Evolutionary conservation across 176 grass and related monocot species (phyloP), one percentile per base, ranked within the genome.

Genomic region (Avena insularis): DNA sequence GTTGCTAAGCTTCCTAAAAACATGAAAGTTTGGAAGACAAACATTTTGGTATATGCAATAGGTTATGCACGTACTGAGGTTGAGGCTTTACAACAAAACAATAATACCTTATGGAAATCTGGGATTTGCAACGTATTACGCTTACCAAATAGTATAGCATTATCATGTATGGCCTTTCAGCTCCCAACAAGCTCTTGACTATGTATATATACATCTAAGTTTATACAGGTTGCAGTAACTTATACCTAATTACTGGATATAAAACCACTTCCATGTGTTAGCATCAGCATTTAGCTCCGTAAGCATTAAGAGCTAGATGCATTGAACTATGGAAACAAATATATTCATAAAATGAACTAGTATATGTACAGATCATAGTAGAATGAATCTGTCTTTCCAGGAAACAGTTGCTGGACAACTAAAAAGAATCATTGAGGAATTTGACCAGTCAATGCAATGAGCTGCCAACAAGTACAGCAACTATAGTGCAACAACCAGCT

Each of bases 361-460:
- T 83, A 59, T 78, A 75, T 20, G 4, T 16, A 75, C n/a, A 67
- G 77, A 80, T 80, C 9, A 45, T 79, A 83, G 29, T 87, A 79
- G 69, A 83, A 79, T 17, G 49, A 68, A 75, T 23, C 15, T 11
- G 36, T 14, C 65, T 25, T 74, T 58, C 66, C 80, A 83, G 66
- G 35, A 73, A 79, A 84, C 47, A 83, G 51, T 53, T 90, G 56
- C 47, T 79, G 57, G 29, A 79, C 74, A 84, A 73, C 74, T 47
- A 17, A 59, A 61, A 85, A 85, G 20, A 91, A 88, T 83, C 55
- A 85, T 85, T 48, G 27, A 1, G 9, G 6, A 71, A 60, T 87
- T 89, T 92, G 91, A 92, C 91, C 79, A 81, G 87, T 92, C 87
- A 92, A 87, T 75, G 60, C 91, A 80, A 46, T n/a, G 19, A 58